These are phyloP conservation scores for Cyberlindnera veronae DNA, from an alignment of 805 yeast genomes.

Conservation along the genomic window DNA sequence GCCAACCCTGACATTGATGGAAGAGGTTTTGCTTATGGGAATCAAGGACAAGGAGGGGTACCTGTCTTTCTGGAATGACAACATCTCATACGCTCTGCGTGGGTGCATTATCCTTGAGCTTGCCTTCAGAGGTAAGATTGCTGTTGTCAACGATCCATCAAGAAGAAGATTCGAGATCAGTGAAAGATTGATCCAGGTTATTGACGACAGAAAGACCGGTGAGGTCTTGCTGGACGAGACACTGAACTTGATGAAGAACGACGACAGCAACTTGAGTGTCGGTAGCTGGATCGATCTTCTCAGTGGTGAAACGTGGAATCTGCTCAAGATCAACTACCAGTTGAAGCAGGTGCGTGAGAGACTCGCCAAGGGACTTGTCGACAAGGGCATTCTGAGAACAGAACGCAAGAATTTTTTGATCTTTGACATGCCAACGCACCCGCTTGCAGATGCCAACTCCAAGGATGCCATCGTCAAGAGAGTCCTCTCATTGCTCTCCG, in stretches of 20 bases:
- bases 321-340: slow-evolving; percentile 91
- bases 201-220: slow-evolving; percentile 85
- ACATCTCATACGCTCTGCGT: slow-evolving; percentile 91
- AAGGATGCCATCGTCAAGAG: slow-evolving; percentile 79
- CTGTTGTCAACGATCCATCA: slow-evolving; percentile 88
- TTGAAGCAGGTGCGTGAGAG: slow-evolving; percentile 96
- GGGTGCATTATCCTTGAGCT: slow-evolving; percentile 91
- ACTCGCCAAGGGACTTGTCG: slow-evolving; percentile 93
- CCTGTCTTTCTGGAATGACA: slow-evolving; percentile 96
- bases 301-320: slow-evolving; percentile 96
- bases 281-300: slow-evolving; percentile 91
- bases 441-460: slow-evolving; percentile 80
- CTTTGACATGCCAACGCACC: slow-evolving; percentile 99
- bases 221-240: slow-evolving; percentile 95
- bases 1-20: slow-evolving; percentile 90
- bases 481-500: slow-evolving; percentile 63
- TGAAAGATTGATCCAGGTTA: slow-evolving; percentile 84
- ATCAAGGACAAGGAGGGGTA: slow-evolving; percentile 95
- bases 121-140: slow-evolving; percentile 85
- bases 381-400: slow-evolving; percentile 93
- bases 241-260: slow-evolving; percentile 80
- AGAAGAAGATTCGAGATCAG: slow-evolving; percentile 83
- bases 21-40: slow-evolving; percentile 91
- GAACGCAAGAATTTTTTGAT: slow-evolving; percentile 91
- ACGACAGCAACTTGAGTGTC: slow-evolving; percentile 73